Conservation (phyloP, 2,329 filamentous ascomycete species). For the Huntiella abstrusa region DNA sequence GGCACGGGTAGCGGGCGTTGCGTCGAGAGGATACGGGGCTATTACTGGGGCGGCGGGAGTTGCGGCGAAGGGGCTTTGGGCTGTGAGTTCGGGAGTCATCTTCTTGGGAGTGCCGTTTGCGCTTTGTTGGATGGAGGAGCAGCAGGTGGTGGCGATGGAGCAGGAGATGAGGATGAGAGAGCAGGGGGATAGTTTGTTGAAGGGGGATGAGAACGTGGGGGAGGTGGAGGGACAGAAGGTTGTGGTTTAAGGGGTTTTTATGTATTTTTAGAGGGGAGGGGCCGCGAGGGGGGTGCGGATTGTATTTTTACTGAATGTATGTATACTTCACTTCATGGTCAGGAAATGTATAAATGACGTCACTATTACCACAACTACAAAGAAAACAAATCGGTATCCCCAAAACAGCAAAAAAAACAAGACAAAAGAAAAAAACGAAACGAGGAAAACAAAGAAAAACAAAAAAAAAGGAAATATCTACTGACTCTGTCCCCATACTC, state of each 20-base stretch:
- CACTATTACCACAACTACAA: slow-evolving; percentile 14
- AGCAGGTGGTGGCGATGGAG: slow-evolving; percentile 95
- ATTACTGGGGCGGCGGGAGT: slow-evolving; percentile 36
- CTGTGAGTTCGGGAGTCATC: slow-evolving; percentile 74
- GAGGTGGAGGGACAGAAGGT: slow-evolving; percentile 24
- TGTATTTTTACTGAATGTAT: background rate
- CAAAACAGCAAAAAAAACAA: background rate
- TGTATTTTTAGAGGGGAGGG: background rate
- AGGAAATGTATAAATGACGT: slow-evolving; percentile 1
- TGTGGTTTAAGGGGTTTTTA: slow-evolving; percentile 23
- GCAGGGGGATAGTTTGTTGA: slow-evolving; percentile 56
- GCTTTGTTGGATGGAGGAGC: slow-evolving; percentile 83
- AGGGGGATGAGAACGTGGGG: slow-evolving; percentile 19
- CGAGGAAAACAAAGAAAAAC: background rate
- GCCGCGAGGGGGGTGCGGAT: background rate
- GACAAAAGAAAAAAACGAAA: background rate
- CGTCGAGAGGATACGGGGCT: slow-evolving; percentile 24
- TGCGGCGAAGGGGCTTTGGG: slow-evolving; percentile 74
- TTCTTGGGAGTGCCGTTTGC: slow-evolving; percentile 86
- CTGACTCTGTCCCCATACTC: slow-evolving; percentile 12
- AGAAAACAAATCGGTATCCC: slow-evolving; percentile 6
- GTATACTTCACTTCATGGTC: background rate
- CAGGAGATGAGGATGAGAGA: slow-evolving; percentile 92
- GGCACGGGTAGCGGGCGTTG: slow-evolving; percentile 39
- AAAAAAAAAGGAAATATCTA: slow-evolving; percentile 1